A percentile compares a stretch with the other conserved stretches of the same genome.
phyloP scores from a whole-genome alignment of 2,329 filamentous ascomycete genomes.

The Epichloe aotearoae region DNA sequence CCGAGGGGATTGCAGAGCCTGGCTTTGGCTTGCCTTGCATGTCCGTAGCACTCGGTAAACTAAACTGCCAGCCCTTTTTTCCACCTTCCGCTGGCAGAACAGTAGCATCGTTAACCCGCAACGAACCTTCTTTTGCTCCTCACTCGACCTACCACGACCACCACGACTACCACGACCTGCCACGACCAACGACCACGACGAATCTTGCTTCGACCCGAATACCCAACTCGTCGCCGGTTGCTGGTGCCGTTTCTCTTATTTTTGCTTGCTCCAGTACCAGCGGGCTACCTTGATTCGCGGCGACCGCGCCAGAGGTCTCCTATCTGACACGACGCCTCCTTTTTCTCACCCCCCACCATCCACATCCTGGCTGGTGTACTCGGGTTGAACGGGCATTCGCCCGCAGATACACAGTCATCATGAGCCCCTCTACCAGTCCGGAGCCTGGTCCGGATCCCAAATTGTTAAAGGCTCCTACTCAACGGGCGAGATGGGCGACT shows the following conservation, averaged over 20 bases:
- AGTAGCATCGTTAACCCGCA: not conserved
- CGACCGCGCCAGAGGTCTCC: constrained; percentile 2
- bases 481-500: constrained; percentile 92
- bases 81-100: not conserved
- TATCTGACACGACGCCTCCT: not conserved
- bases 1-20: not conserved
- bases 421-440: constrained; percentile 18
- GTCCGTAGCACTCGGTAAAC: not conserved
- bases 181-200: not conserved
- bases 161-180: not conserved
- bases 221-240: not conserved
- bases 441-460: constrained; percentile 15
- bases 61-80: not conserved
- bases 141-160: not conserved
- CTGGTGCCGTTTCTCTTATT: not conserved
- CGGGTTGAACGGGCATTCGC: constrained; percentile 26
- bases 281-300: constrained; percentile 1
- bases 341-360: constrained; percentile 2
- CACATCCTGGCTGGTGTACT: constrained; percentile 23
- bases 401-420: constrained; percentile 22
- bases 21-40: not conserved
- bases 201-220: not conserved
- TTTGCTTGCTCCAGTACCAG: not conserved
- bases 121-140: not conserved
- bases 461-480: constrained; percentile 30